Conservation (phyloP, 768 basidiomycete genomes). For the Lyophyllum decastes region DNA sequence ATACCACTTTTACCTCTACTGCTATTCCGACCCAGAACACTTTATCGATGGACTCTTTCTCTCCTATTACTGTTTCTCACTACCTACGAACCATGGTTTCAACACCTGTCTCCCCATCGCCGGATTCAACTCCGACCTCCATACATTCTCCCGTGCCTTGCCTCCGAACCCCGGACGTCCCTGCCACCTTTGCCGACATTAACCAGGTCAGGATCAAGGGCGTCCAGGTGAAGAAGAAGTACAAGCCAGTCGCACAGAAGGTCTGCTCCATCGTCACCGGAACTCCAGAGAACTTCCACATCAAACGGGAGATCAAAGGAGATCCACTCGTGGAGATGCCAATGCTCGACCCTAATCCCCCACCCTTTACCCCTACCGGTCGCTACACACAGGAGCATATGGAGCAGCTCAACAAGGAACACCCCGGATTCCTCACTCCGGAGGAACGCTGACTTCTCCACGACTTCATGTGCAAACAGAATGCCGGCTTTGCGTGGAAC, state of each 20-base stretch:
- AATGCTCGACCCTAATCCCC: constrained; percentile 7
- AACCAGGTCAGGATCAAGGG: background rate
- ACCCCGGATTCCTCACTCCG: constrained; percentile 28
- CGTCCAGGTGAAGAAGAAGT: constrained; percentile 9
- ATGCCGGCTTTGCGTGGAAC: no score
- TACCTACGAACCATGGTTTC: no score
- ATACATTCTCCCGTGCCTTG: background rate
- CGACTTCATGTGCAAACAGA: constrained; percentile 25
- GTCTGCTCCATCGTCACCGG: constrained; percentile 14
- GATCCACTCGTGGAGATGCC: constrained; percentile 19
- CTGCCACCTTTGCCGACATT: background rate
- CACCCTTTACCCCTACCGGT: constrained; percentile 13
- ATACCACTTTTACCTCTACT: no score
- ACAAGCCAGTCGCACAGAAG: constrained; percentile 21
- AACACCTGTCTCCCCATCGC: no score
- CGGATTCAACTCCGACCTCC: no score
- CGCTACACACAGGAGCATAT: constrained; percentile 24
- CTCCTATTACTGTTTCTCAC: no score
- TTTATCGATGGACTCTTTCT: no score
- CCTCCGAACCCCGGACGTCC: no score
- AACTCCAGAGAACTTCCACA: constrained; percentile 19
- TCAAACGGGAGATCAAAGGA: constrained; percentile 19
- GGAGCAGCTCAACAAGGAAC: constrained; percentile 12
- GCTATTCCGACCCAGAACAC: no score
- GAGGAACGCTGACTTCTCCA: constrained; percentile 33